Conservation (phyloP, 768 basidiomycete genomes). For the Tulasnella calospora region DNA sequence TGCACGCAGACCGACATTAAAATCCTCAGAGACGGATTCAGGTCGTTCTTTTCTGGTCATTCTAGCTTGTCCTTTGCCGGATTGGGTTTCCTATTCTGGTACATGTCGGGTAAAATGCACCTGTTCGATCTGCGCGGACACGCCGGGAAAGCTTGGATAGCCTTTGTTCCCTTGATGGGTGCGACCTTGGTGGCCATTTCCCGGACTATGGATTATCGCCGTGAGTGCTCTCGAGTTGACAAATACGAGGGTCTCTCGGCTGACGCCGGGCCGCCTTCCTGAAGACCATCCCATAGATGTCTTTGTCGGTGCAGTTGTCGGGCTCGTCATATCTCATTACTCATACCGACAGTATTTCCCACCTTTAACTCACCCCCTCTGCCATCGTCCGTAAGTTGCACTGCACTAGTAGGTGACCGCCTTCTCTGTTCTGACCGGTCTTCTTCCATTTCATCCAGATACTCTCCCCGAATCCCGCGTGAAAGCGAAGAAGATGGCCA, state of each 20-base stretch:
- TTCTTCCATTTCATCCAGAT: constrained; percentile 6
- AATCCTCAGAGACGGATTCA: constrained; percentile 75
- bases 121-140: constrained; percentile 79
- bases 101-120: constrained; percentile 88
- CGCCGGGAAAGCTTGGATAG: constrained; percentile 77
- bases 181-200: constrained; percentile 75
- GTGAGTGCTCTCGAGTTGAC: constrained; percentile 42
- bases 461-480: constrained; percentile 13
- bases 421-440: no score
- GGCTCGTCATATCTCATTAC: constrained; percentile 65
- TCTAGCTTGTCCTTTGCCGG: constrained; percentile 90
- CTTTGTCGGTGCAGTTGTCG: constrained; percentile 69
- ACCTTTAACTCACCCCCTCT: constrained; percentile 54
- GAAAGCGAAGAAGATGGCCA: neutral
- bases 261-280: neutral
- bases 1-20: constrained; percentile 65
- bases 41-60: constrained; percentile 90
- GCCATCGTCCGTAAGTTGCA: constrained; percentile 52
- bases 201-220: constrained; percentile 88
- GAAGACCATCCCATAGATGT: constrained; percentile 93
- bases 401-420: no score
- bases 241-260: neutral
- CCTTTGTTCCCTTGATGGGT: constrained; percentile 67
- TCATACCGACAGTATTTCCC: constrained; percentile 82
- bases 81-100: constrained; percentile 80